Percentiles rank a stretch among this genome's conserved stretches.
Conservation (phyloP, 148 eudicot species). For the Camellia sinensis region DNA sequence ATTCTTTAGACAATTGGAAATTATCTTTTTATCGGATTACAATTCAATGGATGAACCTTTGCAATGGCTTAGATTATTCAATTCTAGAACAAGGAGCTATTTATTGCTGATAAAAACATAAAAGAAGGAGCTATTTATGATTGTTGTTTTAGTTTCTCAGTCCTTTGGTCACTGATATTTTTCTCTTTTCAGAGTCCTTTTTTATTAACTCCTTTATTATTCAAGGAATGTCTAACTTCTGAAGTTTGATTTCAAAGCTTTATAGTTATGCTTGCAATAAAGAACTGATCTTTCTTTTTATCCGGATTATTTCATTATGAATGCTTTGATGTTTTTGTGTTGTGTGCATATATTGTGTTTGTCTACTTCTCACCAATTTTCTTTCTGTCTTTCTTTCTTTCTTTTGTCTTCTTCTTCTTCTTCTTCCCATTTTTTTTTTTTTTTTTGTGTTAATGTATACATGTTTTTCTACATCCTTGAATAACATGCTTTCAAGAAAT, state of each 20-base stretch:
- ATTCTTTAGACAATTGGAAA: too few relatives aligned
- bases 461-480: background rate
- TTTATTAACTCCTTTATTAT: background rate
- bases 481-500: background rate
- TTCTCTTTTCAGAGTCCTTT: background rate
- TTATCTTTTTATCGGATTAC: too few relatives aligned
- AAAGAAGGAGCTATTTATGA: too few relatives aligned
- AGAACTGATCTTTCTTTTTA: background rate
- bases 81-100: background rate
- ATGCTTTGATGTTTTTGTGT: constrained; percentile 8
- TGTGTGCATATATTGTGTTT: background rate
- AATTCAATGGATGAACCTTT: background rate
- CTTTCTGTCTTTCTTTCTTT: background rate
- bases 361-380: background rate
- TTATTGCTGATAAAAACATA: too few relatives aligned
- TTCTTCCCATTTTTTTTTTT: too few relatives aligned
- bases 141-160: too few relatives aligned
- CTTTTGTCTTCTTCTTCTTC: too few relatives aligned
- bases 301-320: background rate
- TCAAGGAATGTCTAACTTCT: background rate
- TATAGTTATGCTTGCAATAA: background rate
- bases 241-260: background rate
- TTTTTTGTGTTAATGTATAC: background rate
- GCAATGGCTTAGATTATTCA: background rate
- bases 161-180: too few relatives aligned